Conservation (phyloP, 73 alveolate genomes). For the Paramecium bursaria region DNA sequence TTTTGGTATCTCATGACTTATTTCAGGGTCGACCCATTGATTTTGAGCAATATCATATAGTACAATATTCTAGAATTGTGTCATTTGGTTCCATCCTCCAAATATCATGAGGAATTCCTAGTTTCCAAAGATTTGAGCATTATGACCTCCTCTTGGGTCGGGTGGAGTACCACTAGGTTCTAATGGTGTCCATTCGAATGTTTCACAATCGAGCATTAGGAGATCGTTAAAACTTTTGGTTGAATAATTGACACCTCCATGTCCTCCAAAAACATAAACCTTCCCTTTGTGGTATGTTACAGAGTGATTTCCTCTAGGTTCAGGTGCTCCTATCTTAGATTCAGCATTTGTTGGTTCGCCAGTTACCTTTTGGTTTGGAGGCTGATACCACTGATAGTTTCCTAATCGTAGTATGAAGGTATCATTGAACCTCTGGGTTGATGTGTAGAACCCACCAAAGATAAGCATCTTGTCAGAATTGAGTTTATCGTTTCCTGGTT, state of each 20-base stretch:
- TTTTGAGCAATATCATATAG: slow-evolving; percentile 86
- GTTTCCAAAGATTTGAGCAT: slow-evolving; percentile 87
- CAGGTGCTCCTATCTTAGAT: slow-evolving; percentile 89
- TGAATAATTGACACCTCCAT: slow-evolving; percentile 97
- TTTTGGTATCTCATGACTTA: slow-evolving; percentile 95
- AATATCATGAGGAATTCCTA: slow-evolving; percentile 80
- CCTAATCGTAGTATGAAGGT: slow-evolving; percentile 77
- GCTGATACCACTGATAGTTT: slow-evolving; percentile 78
- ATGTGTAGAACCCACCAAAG: slow-evolving; percentile 88
- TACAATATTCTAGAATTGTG: slow-evolving; percentile 87
- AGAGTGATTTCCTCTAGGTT: slow-evolving; percentile 96
- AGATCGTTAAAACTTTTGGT: slow-evolving; percentile 96
- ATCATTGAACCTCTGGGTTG: slow-evolving; percentile 81
- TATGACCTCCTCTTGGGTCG: slow-evolving; percentile 98
- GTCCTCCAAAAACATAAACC: slow-evolving; percentile 98
- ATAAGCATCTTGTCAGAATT: slow-evolving; percentile 80
- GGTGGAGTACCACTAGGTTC: slow-evolving; percentile 90
- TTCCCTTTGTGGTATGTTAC: slow-evolving; percentile 90
- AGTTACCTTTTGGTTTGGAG: slow-evolving; percentile 81
- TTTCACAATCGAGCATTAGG: slow-evolving; percentile 89
- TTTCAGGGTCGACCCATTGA: slow-evolving; percentile 96
- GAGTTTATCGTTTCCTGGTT: too few relatives aligned
- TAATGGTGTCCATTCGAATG: slow-evolving; percentile 90
- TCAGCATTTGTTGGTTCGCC: slow-evolving; percentile 82
- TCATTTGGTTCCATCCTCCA: slow-evolving; percentile 97